Percentiles rank a stretch among this genome's conserved stretches.
These are phyloP conservation scores for Zygoascus meyerae DNA, from an alignment of 1,139 yeast species.

Conservation along the genomic window DNA sequence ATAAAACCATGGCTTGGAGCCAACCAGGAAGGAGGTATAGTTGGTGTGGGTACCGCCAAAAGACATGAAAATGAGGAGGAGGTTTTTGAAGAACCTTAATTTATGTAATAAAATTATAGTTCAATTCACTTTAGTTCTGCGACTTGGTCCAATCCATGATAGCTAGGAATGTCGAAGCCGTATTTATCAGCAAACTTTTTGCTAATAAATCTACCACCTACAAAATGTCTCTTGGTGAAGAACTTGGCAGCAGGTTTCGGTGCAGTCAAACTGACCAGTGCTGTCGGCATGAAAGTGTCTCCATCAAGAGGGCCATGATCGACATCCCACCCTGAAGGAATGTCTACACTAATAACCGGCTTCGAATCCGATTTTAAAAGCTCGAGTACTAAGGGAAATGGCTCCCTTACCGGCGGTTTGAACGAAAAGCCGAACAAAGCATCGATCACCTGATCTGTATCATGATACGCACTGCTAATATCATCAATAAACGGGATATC, in stretches of 20 bases:
- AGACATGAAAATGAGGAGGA: constrained; percentile 13
- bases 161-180: constrained; percentile 57
- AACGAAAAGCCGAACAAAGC: constrained; percentile 92
- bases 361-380: constrained; percentile 39
- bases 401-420: constrained; percentile 79
- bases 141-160: constrained; percentile 50
- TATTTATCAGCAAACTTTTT: constrained; percentile 61
- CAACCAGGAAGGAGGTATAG: constrained; percentile 36
- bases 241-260: constrained; percentile 79
- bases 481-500: constrained; percentile 43
- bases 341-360: constrained; percentile 77
- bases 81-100: not conserved
- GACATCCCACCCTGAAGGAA: constrained; percentile 97
- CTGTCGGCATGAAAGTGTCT: constrained; percentile 46
- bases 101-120: not conserved
- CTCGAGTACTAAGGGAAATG: constrained; percentile 58
- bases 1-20: constrained; percentile 43
- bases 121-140: constrained; percentile 13
- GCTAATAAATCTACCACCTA: constrained; percentile 86
- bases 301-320: constrained; percentile 64
- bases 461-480: constrained; percentile 23
- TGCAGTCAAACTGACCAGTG: constrained; percentile 79
- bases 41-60: constrained; percentile 40
- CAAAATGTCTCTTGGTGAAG: constrained; percentile 55
- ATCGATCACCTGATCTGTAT: constrained; percentile 56